Conservation (phyloP, 179 eudicot genomes). For the Beta corolliflora region DNA sequence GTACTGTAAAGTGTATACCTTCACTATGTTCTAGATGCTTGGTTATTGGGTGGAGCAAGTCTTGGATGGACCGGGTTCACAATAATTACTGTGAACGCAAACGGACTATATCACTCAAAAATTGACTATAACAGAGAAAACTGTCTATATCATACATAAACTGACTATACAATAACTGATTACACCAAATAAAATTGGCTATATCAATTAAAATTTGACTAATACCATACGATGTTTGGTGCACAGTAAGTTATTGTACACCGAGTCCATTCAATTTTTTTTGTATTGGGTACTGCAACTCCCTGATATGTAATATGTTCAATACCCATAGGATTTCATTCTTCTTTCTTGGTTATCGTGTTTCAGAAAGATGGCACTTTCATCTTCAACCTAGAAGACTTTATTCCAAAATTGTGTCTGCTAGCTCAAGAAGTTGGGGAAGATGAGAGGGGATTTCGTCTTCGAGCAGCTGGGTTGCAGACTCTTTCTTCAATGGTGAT, state of each 20-base stretch:
- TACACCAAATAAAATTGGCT: too few relatives aligned
- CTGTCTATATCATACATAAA: too few relatives aligned
- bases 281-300: too few relatives aligned
- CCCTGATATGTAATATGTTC: not conserved
- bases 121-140: too few relatives aligned
- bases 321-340: not conserved
- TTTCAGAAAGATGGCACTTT: conserved; percentile 62
- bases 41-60: not conserved
- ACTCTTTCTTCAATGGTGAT: conserved; percentile 89
- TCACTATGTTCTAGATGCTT: not conserved
- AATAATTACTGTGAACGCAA: too few relatives aligned
- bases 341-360: conserved; percentile 6
- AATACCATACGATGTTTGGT: too few relatives aligned
- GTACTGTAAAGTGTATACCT: not conserved
- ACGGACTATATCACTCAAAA: too few relatives aligned
- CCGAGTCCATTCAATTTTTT: too few relatives aligned
- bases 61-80: too few relatives aligned
- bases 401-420: conserved; percentile 85
- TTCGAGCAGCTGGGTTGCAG: conserved; percentile 86
- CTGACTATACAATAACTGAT: too few relatives aligned
- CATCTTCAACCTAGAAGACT: conserved; percentile 86
- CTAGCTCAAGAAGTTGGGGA: conserved; percentile 95
- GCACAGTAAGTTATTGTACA: too few relatives aligned
- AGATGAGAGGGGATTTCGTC: conserved; percentile 66
- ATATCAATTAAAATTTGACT: too few relatives aligned